These are phyloP conservation scores for Aspergillus incahuasiensis DNA, from an alignment of 495 filamentous ascomycete species.

Conservation along the genomic window DNA sequence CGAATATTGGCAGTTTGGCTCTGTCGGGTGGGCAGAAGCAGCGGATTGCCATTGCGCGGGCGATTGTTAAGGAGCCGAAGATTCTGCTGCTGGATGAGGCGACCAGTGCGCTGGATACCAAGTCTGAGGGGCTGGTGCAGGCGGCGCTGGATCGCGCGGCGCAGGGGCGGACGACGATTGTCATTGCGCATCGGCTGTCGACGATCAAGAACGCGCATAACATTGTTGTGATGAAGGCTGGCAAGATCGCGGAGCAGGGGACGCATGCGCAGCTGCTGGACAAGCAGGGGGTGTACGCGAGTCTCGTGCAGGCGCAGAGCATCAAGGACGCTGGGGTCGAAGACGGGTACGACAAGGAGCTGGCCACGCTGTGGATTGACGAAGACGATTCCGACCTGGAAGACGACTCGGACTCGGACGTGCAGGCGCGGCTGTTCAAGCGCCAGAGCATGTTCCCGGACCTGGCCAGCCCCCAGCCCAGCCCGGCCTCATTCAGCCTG, in stretches of 20 bases:
- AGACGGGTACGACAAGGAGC: not conserved
- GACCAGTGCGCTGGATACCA: constrained; percentile 91
- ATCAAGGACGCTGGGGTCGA: constrained; percentile 36
- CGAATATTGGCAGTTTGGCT: constrained; percentile 85
- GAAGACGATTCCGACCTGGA: constrained; percentile 3
- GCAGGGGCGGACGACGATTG: constrained; percentile 84
- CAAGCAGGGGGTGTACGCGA: constrained; percentile 59
- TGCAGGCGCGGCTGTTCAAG: not conserved
- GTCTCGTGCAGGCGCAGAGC: constrained; percentile 73
- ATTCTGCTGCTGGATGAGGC: constrained; percentile 93
- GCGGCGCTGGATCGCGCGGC: constrained; percentile 83
- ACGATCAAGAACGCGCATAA: constrained; percentile 93
- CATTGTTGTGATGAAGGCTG: constrained; percentile 86
- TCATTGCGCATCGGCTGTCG: constrained; percentile 89
- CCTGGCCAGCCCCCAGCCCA: constrained; percentile 25
- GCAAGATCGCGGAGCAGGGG: constrained; percentile 85
- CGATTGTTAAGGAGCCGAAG: constrained; percentile 87
- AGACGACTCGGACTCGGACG: constrained; percentile 2
- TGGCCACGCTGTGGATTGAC: constrained; percentile 15
- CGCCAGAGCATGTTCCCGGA: not conserved
- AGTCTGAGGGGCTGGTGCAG: constrained; percentile 90
- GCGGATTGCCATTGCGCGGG: constrained; percentile 82
- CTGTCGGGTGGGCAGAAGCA: constrained; percentile 95
- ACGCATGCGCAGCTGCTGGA: constrained; percentile 67
- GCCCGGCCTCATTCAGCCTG: constrained; percentile 57